Evolutionary conservation across 768 basidiomycete genomes (phyloP).

Genomic region (Scleroderma bovista): DNA sequence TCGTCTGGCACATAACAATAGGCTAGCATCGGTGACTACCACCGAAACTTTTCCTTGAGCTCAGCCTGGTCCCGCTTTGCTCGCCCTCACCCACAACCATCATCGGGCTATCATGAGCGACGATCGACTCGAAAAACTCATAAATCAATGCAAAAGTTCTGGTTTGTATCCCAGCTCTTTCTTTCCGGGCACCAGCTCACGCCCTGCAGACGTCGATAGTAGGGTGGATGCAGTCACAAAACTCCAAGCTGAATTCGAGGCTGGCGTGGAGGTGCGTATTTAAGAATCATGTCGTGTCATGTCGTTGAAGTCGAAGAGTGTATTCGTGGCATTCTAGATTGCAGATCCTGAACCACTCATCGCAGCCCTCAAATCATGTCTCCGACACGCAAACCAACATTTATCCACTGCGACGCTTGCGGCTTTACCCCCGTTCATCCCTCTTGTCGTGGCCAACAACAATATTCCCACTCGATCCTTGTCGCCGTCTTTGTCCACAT

Average conservation of each 20-base stretch:
- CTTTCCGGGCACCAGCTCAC: slow-evolving; percentile 3
- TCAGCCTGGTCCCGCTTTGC: slow-evolving; percentile 15
- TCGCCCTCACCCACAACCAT: slow-evolving; percentile 3
- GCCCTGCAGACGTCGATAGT: slow-evolving; percentile 61
- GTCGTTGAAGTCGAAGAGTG: slow-evolving; percentile 10
- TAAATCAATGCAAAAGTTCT: slow-evolving; percentile 60
- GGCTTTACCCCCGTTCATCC: slow-evolving; percentile 60
- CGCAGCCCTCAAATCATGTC: slow-evolving; percentile 61
- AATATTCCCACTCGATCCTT: slow-evolving; percentile 32
- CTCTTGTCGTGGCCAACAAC: slow-evolving; percentile 44
- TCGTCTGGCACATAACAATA: slow-evolving; percentile 17
- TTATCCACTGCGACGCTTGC: slow-evolving; percentile 72
- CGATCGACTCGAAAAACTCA: slow-evolving; percentile 52
- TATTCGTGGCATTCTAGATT: slow-evolving; percentile 42
- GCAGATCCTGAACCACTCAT: slow-evolving; percentile 68
- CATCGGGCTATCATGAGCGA: slow-evolving; percentile 43
- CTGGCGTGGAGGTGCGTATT: slow-evolving; percentile 55
- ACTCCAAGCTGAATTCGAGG: slow-evolving; percentile 70
- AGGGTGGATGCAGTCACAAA: slow-evolving; percentile 79
- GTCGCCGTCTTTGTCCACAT: slow-evolving; percentile 50
- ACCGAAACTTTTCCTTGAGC: slow-evolving; percentile 15
- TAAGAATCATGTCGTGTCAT: slow-evolving; percentile 1
- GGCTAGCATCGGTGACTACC: slow-evolving; percentile 6
- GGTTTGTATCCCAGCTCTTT: slow-evolving; percentile 34
- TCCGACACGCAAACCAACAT: slow-evolving; percentile 79